Conservation (phyloP, 495 filamentous ascomycete genomes). For the Apiosordaria backusii region DNA sequence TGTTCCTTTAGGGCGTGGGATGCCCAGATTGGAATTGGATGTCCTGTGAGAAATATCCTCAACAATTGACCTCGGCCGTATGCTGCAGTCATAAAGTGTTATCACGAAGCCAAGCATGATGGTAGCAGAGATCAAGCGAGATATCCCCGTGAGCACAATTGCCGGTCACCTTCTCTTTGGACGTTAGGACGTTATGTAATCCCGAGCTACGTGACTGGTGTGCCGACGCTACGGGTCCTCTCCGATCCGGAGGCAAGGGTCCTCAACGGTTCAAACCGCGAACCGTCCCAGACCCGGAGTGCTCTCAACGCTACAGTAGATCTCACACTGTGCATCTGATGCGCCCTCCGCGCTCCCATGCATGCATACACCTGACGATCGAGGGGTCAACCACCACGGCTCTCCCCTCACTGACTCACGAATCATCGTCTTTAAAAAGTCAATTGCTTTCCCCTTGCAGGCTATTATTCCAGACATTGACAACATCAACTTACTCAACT, state of each 20-base stretch:
- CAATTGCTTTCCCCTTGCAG: background rate
- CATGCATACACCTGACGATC: conserved; percentile 8
- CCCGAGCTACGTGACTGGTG: background rate
- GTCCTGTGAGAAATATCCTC: background rate
- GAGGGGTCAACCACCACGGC: conserved; percentile 11
- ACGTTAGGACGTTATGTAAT: background rate
- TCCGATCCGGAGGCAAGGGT: conserved; percentile 6
- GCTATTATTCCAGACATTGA: background rate
- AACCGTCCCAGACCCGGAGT: background rate
- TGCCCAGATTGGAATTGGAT: background rate
- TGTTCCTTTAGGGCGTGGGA: background rate
- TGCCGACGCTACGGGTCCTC: conserved; percentile 2
- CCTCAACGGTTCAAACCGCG: background rate
- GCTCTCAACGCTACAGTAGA: conserved; percentile 1
- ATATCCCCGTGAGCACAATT: background rate
- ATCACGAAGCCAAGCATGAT: too few relatives aligned
- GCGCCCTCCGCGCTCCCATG: background rate
- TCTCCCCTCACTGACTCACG: conserved; percentile 17
- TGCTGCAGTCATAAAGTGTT: too few relatives aligned
- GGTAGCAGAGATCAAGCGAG: background rate
- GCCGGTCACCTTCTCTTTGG: too few relatives aligned
- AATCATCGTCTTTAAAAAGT: conserved; percentile 7
- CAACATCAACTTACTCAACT: background rate
- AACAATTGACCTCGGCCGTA: too few relatives aligned
- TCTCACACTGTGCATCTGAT: conserved; percentile 4